Evolutionary conservation across 1,284 basidiomycete genomes (phyloP), one percentile per base, ranked within the genome.

Genomic region (Gastroboletus turbinatus): DNA sequence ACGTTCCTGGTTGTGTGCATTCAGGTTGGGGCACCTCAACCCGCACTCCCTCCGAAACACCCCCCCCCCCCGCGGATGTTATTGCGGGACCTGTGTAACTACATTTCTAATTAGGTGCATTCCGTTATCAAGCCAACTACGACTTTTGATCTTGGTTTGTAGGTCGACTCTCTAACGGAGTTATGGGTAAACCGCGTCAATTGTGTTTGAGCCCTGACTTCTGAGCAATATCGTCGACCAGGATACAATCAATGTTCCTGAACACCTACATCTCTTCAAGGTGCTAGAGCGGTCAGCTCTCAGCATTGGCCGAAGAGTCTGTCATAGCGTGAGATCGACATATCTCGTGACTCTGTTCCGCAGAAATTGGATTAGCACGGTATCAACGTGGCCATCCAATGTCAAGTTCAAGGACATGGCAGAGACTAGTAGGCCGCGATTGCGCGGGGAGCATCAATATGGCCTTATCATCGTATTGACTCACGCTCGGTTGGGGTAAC

Each of bases 391-490:
- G 82, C 88, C 88, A 1, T 61, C 79, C 32, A 80, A 73, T 61
- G 90, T 85, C 73, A 73, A 76, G 60, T 86, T 84, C 67, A 74
- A 71, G 43, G 76, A 82, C 33, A 85, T 87, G 82, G 73, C 72
- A 9, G 73, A 83, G 43, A 78, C 78, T 0, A 83, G 79, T 1
- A 64, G 75, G n/a, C n/a, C n/a, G 52, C 71, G 73, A 25, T 75
- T 90, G 16, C 78, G 88, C 21, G 84, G 81, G 4, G 75, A 78
- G 46, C 71, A 85, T 61, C 76, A 72, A 48, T 87, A 85, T 60
- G 87, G 90, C 53, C 59, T 89, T 14, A 75, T 90, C 57, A 80
- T 90, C 47, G 88, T 87, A 4, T 69, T 90, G 44, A 89, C 88
- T 0, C 88, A 90, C 65, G 79, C 82, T 56, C 76, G 82, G 81